Base-by-base conservation (phyloP, 106 monocot genomes). In the Xerophyta viscosa region DNA sequence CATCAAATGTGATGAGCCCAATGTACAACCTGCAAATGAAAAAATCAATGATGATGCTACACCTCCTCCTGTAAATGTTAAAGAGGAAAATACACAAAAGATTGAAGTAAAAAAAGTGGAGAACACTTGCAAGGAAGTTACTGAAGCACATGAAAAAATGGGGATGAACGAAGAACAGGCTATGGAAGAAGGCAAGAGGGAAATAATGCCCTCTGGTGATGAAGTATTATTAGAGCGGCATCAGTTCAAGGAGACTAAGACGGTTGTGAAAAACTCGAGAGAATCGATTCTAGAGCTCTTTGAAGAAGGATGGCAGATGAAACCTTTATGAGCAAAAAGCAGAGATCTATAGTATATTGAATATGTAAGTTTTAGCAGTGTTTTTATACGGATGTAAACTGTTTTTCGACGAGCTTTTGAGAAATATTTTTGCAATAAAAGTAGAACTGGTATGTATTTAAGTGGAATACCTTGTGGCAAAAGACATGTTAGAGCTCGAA, bases 291-390 rank as follows among this genome's bases (percentile, higher is more conserved):
- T 66, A 28, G 60, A 52, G 20, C 30, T 72, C 50, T 60, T 72
- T 39, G 65, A 65, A 41, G 65, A 72, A 29, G 46, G 65, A 8
- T 72, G 72, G 72, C 54, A 42, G 20, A 6, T 26, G 43, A 43
- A 44, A 23, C 30, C 22, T 26, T 24, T 50, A 15, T 11, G 10
- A 44, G 42, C 15, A 30, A 45, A 47, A 31, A 31, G n/a, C n/a
- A n/a, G n/a, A n/a, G n/a, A n/a, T n/a, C n/a, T n/a, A n/a, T n/a
- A n/a, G n/a, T n/a, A n/a, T n/a, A n/a, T n/a, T n/a, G n/a, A n/a
- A n/a, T n/a, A n/a, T n/a, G n/a, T n/a, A n/a, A n/a, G n/a, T n/a
- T n/a, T n/a, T n/a, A n/a, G n/a, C n/a, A n/a, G n/a, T n/a, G n/a
- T n/a, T n/a, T n/a, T n/a, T n/a, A n/a, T n/a, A n/a, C n/a, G n/a